Evolutionary conservation across 2,329 filamentous ascomycete genomes (phyloP).

Genomic region (Emergomyces africanus): DNA sequence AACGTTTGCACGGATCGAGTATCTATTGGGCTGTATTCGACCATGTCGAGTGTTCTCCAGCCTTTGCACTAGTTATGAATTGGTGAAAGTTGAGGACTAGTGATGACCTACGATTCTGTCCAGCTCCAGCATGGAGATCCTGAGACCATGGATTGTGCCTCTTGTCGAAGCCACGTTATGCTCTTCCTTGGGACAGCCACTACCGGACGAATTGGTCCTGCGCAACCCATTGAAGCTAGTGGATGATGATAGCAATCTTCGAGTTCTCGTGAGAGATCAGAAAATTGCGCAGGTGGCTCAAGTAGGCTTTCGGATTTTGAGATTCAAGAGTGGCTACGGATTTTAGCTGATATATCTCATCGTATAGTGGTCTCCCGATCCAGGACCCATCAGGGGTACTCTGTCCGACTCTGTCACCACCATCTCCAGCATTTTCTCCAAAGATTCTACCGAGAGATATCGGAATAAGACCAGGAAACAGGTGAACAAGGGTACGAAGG

Average conservation of each 20-base stretch:
- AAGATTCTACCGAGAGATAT: conserved; percentile 16
- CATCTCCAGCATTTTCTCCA: conserved; percentile 21
- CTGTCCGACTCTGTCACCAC: conserved; percentile 25
- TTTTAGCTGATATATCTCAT: neutral
- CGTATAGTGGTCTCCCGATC: conserved; percentile 17
- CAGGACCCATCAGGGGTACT: conserved; percentile 11
- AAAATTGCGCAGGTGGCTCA: conserved; percentile 18
- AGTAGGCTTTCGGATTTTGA: conserved; percentile 12
- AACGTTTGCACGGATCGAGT: neutral
- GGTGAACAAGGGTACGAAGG: conserved; percentile 15
- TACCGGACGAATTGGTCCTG: neutral
- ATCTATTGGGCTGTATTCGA: neutral
- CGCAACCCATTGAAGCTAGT: conserved; percentile 10
- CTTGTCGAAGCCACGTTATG: conserved; percentile 9
- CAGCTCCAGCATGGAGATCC: conserved; percentile 11
- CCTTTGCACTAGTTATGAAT: neutral
- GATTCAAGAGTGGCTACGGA: neutral
- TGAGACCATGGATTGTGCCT: conserved; percentile 12
- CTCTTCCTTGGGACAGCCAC: neutral
- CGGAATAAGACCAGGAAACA: conserved; percentile 8
- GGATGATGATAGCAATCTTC: conserved; percentile 24
- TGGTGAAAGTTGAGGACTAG: neutral
- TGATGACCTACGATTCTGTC: neutral
- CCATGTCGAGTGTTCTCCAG: neutral
- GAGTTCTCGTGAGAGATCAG: conserved; percentile 13